Evolutionary conservation across 805 yeast species (phyloP).

Genomic region (Blastobotrys americana): DNA sequence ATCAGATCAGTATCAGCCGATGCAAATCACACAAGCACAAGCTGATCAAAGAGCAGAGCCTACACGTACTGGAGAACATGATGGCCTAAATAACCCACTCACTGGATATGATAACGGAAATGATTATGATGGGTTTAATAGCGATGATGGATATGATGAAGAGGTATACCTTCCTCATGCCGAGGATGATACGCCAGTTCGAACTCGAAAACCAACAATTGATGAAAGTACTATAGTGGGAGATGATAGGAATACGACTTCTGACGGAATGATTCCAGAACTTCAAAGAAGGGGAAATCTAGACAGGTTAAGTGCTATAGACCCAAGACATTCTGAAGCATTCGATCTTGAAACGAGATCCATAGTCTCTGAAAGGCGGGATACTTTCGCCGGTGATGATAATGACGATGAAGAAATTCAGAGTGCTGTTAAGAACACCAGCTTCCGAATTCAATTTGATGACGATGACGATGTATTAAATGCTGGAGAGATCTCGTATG

Average conservation of each 20-base stretch:
- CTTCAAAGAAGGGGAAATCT: not conserved
- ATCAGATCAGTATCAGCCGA: no score
- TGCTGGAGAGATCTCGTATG: no score
- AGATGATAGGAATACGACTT: not conserved
- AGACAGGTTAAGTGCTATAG: constrained; percentile 3
- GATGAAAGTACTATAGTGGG: no score
- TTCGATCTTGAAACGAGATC: constrained; percentile 2
- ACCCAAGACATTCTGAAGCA: constrained; percentile 5
- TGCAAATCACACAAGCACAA: no score
- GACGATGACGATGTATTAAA: no score
- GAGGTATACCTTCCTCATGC: no score
- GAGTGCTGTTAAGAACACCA: not conserved
- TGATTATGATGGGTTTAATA: not conserved
- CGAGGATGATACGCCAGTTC: no score
- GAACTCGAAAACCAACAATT: no score
- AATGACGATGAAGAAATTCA: not conserved
- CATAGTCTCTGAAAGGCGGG: not conserved
- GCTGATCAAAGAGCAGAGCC: no score
- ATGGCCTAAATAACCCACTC: no score
- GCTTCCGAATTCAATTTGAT: constrained; percentile 1
- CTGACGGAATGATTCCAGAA: not conserved
- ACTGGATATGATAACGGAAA: not conserved
- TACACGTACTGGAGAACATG: no score
- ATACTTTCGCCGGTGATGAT: not conserved
- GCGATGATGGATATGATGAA: not conserved